Conservation (phyloP, 306 rosid species). For the Quercus alba region DNA sequence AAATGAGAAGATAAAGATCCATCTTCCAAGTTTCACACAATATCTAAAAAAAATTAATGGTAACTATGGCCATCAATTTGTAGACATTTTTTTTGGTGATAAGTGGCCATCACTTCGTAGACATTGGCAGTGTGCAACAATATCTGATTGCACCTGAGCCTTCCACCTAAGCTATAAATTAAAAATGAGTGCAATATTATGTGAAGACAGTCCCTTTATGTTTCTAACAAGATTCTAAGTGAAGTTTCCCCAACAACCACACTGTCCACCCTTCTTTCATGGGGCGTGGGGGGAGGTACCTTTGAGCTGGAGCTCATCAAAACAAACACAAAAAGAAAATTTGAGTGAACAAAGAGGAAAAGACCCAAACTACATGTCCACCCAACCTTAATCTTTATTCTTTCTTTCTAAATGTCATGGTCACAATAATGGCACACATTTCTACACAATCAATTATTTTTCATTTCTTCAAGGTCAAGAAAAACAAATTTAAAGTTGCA, state of each 20-base stretch:
- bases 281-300: too few relatives aligned
- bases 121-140: neutral
- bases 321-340: neutral
- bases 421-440: neutral
- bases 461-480: neutral
- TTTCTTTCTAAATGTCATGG: neutral
- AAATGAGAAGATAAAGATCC: slow-evolving; percentile 12
- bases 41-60: neutral
- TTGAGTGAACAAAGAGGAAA: neutral
- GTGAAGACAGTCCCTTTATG: neutral
- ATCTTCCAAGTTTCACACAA: neutral
- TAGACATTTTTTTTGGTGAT: neutral
- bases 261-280: neutral
- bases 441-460: neutral
- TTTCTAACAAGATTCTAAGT: too few relatives aligned
- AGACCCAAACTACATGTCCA: neutral
- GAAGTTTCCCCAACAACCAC: neutral
- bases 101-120: neutral
- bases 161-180: neutral
- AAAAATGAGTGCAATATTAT: neutral
- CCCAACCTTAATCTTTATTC: neutral
- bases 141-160: neutral
- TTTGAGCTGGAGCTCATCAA: neutral
- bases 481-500: neutral
- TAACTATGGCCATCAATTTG: neutral